Evolutionary conservation across 495 filamentous ascomycete genomes (phyloP), one percentile per base, ranked within the genome.

Genomic region (Podospora comata): DNA sequence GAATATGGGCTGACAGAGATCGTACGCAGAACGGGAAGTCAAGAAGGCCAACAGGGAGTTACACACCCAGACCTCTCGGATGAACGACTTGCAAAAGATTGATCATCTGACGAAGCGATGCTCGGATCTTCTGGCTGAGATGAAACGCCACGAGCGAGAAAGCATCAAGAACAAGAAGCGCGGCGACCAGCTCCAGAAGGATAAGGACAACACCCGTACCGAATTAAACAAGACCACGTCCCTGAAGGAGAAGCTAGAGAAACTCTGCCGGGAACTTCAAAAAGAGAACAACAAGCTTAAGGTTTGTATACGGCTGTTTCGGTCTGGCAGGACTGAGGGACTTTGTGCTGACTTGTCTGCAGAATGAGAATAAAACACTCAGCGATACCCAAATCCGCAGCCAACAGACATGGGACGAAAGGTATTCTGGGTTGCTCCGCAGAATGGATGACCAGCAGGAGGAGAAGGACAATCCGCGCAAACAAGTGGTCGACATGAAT

Each of bases 281-380:
- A 91, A 92, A 73, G 96, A 99, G 75, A 98, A 98, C 78, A 97
- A 98, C 77, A 92, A 94, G 77, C 85, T 99, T 19, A 98, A 98
- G 89, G 94, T 96, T 79, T 55, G 48, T 53, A 20, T 20, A 13
- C 39, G 3, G 39, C 34, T 39, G 34, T 39, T 11, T 11, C 11
- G 34, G 34, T 39, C 5, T 48, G 13, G 15, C 9, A 48, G 2
- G 3, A 11, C 9, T 48, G 39, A 48, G 39, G 15, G 39, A 48
- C 39, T 48, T 48, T 48, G 7, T 75, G 75, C 80, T 83, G 76
- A 83, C 53, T 53, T 58, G 65, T 60, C 9, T 65, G 64, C 79
- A 97, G 94, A 94, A 94, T 75, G 95, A 99, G 72, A 90, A 95
- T 75, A 92, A 94, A 74, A 90, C 89, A 55, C 81, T 97, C 6